Conservation (phyloP, 2,329 filamentous ascomycete species). For the Nannizziopsis arthrosporioides region DNA sequence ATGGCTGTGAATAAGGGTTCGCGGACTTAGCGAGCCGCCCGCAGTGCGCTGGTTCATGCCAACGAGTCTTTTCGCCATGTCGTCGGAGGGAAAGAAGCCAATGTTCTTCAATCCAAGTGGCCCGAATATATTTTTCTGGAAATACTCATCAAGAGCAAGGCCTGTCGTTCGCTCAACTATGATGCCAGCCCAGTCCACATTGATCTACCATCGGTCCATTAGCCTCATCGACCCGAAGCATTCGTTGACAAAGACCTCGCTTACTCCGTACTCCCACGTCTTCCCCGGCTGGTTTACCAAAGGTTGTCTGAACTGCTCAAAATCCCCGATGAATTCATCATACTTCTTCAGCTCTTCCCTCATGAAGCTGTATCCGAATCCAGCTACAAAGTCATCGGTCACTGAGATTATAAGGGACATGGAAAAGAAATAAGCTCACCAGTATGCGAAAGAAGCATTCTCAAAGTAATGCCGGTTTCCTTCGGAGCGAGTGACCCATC, state of each 20-base stretch:
- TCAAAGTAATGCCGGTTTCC: slow-evolving; percentile 42
- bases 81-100: slow-evolving; percentile 45
- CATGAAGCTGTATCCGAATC: slow-evolving; percentile 49
- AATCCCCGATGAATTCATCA: slow-evolving; percentile 45
- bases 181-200: slow-evolving; percentile 45
- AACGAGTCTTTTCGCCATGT: slow-evolving; percentile 46
- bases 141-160: slow-evolving; percentile 38
- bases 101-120: slow-evolving; percentile 41
- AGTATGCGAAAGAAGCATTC: slow-evolving; percentile 47
- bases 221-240: slow-evolving; percentile 12
- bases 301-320: slow-evolving; percentile 44
- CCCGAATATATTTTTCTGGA: slow-evolving; percentile 38
- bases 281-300: slow-evolving; percentile 53
- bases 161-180: slow-evolving; percentile 38
- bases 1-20: slow-evolving; percentile 43
- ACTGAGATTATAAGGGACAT: background rate
- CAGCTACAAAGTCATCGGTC: slow-evolving; percentile 28
- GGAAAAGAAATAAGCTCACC: slow-evolving; percentile 14
- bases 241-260: slow-evolving; percentile 17
- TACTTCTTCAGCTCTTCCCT: slow-evolving; percentile 39
- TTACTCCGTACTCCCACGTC: slow-evolving; percentile 49
- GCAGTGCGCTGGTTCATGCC: slow-evolving; percentile 45
- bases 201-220: slow-evolving; percentile 27
- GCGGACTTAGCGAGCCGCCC: slow-evolving; percentile 31
- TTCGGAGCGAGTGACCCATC: slow-evolving; percentile 32